These are phyloP conservation scores for Rhododendron williamsianum DNA, from an alignment of 148 eudicot species.

Conservation along the genomic window DNA sequence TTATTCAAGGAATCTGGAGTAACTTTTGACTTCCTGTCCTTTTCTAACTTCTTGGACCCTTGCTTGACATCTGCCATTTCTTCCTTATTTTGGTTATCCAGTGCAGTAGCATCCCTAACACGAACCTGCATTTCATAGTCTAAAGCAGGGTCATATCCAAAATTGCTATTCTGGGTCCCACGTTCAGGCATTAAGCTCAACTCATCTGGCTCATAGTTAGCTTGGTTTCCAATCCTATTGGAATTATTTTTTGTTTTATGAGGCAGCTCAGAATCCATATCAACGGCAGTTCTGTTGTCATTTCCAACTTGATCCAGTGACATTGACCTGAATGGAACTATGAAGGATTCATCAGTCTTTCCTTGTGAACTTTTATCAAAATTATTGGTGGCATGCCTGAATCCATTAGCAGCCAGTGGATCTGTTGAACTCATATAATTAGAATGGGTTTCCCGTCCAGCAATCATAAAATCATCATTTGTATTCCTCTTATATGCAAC, in stretches of 20 bases:
- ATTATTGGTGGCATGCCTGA: slow-evolving; percentile 28
- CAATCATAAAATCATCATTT: slow-evolving; percentile 45
- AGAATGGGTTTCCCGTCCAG: slow-evolving; percentile 37
- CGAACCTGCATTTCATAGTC: slow-evolving; percentile 67
- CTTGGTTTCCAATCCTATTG: slow-evolving; percentile 19
- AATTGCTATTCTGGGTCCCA: slow-evolving; percentile 33
- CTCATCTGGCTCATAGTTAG: slow-evolving; percentile 64
- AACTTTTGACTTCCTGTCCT: slow-evolving; percentile 44
- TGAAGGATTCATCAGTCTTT: slow-evolving; percentile 63
- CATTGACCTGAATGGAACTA: slow-evolving; percentile 59
- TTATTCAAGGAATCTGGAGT: slow-evolving; percentile 29
- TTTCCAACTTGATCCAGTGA: slow-evolving; percentile 49
- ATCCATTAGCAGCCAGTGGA: slow-evolving; percentile 44
- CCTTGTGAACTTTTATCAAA: slow-evolving; percentile 24
- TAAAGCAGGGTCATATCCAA: slow-evolving; percentile 56
- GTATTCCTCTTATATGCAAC: slow-evolving; percentile 32
- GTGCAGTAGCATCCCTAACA: slow-evolving; percentile 23
- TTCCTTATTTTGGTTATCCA: slow-evolving; percentile 30
- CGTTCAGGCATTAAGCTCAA: slow-evolving; percentile 80
- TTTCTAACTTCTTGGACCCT: slow-evolving; percentile 47
- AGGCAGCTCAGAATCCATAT: slow-evolving; percentile 61
- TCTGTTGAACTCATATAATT: slow-evolving; percentile 38
- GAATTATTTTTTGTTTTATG: slow-evolving; percentile 32
- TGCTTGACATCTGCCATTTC: slow-evolving; percentile 34
- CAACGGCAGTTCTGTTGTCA: slow-evolving; percentile 40